phyloP scores from a whole-genome alignment of 228 moss, liverwort and hornwort genomes.

The Sphagnum magellanicum region DNA sequence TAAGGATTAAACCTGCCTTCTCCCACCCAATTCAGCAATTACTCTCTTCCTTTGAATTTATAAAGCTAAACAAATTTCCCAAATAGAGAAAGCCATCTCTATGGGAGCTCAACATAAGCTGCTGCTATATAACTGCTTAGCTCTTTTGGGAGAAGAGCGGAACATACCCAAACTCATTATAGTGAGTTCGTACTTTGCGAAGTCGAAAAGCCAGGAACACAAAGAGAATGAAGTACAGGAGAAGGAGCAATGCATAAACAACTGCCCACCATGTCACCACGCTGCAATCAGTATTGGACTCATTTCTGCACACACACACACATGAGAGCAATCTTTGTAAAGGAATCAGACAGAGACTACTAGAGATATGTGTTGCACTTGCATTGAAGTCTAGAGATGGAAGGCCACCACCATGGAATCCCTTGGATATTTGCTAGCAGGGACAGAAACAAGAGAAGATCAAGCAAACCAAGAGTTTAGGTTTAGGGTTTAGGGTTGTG shows the following conservation, averaged over 20 bases:
- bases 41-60: not conserved
- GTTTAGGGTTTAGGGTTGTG: too few species aligned
- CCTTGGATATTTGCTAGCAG: not conserved
- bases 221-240: constrained; percentile 8
- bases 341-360: not conserved
- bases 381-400: not conserved
- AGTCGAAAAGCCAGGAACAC: constrained; percentile 6
- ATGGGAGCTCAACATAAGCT: too few species aligned
- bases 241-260: not conserved
- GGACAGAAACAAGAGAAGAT: too few species aligned
- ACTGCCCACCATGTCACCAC: constrained; percentile 2
- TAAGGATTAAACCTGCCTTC: too few species aligned
- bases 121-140: too few species aligned
- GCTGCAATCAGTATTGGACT: not conserved
- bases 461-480: too few species aligned
- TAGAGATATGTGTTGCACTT: not conserved
- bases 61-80: too few species aligned
- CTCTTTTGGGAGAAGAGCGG: not conserved
- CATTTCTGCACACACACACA: constrained; percentile 2
- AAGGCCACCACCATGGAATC: not conserved
- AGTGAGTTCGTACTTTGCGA: constrained; percentile 7
- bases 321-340: not conserved
- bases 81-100: too few species aligned
- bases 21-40: not conserved
- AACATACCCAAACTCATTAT: constrained; percentile 8